Conservation (phyloP, 768 basidiomycete genomes). For the Postia placenta region DNA sequence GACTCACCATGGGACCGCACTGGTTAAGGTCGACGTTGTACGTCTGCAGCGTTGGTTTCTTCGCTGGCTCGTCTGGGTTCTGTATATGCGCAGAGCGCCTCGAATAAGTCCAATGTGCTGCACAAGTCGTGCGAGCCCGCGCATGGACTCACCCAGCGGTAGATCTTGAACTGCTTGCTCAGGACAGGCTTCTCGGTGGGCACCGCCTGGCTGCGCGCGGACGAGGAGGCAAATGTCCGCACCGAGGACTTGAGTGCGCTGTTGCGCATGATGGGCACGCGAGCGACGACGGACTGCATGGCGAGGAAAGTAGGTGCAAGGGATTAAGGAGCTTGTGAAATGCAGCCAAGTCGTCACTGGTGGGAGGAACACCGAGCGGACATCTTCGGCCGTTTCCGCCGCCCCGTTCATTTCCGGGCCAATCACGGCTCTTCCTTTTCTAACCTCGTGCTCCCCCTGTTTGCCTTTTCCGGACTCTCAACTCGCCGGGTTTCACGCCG, state of each 20-base stretch:
- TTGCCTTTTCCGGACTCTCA: no score
- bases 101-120: neutral
- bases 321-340: neutral
- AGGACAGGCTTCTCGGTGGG: constrained; percentile 62
- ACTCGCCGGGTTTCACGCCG: no score
- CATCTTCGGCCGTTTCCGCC: constrained; percentile 5
- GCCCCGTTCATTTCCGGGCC: neutral
- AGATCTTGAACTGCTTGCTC: constrained; percentile 96
- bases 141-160: constrained; percentile 77
- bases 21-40: constrained; percentile 92
- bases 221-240: constrained; percentile 27
- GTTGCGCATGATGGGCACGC: neutral
- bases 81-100: constrained; percentile 17
- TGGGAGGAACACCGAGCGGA: neutral
- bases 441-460: no score
- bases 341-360: constrained; percentile 1
- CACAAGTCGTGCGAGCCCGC: no score
- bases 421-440: constrained; percentile 1
- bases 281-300: constrained; percentile 8
- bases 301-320: neutral
- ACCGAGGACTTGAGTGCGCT: constrained; percentile 2
- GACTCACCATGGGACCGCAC: constrained; percentile 86
- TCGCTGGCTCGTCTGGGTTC: constrained; percentile 94
- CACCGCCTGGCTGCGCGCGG: constrained; percentile 30
- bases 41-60: constrained; percentile 86